Evolutionary conservation across 306 rosid genomes (phyloP).

Genomic region (Malus sylvestris): DNA sequence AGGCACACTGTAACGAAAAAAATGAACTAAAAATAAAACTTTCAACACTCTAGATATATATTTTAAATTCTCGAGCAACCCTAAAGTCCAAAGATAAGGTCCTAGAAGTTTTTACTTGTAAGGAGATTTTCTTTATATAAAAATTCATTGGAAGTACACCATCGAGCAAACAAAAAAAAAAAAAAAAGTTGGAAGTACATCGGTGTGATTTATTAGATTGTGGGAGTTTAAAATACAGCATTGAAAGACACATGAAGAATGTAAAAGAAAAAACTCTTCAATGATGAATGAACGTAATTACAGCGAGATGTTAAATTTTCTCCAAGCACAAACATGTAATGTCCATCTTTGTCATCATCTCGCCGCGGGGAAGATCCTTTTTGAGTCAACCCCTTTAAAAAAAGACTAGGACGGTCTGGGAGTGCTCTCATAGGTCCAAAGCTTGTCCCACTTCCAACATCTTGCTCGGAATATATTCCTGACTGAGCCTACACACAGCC

Average conservation of each 20-base stretch:
- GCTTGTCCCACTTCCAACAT: slow-evolving; percentile 42
- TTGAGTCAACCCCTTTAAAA: slow-evolving; percentile 63
- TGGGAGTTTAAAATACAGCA: not conserved
- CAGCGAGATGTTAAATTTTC: slow-evolving; percentile 90
- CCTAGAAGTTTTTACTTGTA: not conserved
- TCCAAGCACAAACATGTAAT: slow-evolving; percentile 81
- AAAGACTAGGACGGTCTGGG: slow-evolving; percentile 36
- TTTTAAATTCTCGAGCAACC: not conserved
- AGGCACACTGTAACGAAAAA: not conserved
- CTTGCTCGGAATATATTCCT: slow-evolving; percentile 44
- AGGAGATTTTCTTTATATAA: not conserved
- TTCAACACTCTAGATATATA: not conserved
- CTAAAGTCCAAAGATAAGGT: not conserved
- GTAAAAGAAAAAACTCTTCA: slow-evolving; percentile 22
- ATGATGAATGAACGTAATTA: slow-evolving; percentile 60
- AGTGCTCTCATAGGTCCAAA: slow-evolving; percentile 35
- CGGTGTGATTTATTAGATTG: not conserved
- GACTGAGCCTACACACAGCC: slow-evolving; percentile 55
- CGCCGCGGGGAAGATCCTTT: slow-evolving; percentile 81
- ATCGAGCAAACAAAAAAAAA: not conserved
- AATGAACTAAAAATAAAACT: not conserved
- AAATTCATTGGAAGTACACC: not conserved
- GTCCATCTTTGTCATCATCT: slow-evolving; percentile 86
- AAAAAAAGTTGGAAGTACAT: not conserved
- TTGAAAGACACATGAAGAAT: not conserved